Base-by-base conservation (phyloP, 73 alveolate genomes). In the Symbiodinium pilosum region DNA sequence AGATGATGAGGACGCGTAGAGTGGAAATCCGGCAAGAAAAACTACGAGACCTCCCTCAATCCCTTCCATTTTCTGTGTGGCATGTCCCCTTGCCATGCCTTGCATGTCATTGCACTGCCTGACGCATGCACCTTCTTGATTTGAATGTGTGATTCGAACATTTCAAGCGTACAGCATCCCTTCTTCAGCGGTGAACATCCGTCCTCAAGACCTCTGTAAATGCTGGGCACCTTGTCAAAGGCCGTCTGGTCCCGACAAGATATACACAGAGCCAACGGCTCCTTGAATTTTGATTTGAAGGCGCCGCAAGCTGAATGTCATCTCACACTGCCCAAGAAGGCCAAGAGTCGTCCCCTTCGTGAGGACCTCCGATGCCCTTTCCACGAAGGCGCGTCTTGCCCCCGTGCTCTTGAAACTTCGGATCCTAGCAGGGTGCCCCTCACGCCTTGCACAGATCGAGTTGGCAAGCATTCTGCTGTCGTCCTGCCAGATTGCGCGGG, bases 301-400 rank as follows among this genome's bases (percentile, higher is more conserved):
- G 8, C 24, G 73, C 73, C 20, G 73, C 73, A 54, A 6, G 8
- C 3, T 9, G 73, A 6, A 16, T 26, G 2, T 54, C 39, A 64
- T 47, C 59, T 47, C 59, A 47, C 81, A 9, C 81, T 24, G 81
- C 38, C 24, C 18, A 64, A n/a, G 38, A 64, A 30, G 41, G 42
- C 77, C 87, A 69, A 91, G 64, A 28, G 3, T 40, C 96, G 39
- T 92, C 98, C 83, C 84, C 92, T 64, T 92, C 98, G 38, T 73
- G 98, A 4, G 98, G 98, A 24, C 98, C 98, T 7, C 92, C 98
- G 41, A 92, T 44, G 68, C 98, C 98, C 43, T 92, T 92, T 39
- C 98, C 98, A 47, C 98, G 98, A 26, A 92, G 98, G 84, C 98
- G 85, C 8, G 98, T 92, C 92, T 92, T 92, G 41, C 98, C 98